Evolutionary conservation across 176 grass and related monocot species (phyloP).

Genomic region (Zea mays): Zm-B73-REFERENCE-NAM-5.0 NC_050101.1:10134501-10135000

Average conservation of each 20-base stretch:
- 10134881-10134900: no score
- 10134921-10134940: background rate
- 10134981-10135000: background rate
- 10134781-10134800: no score
- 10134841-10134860: background rate
- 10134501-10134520: constrained; percentile 64
- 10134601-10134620: background rate
- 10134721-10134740: no score
- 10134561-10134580: constrained; percentile 56
- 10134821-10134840: background rate
- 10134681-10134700: background rate
- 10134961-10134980: background rate
- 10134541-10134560: constrained; percentile 51
- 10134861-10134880: no score
- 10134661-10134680: no score
- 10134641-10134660: no score
- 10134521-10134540: constrained; percentile 60
- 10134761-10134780: no score
- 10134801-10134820: no score
- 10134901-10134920: background rate
- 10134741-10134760: no score
- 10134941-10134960: background rate
- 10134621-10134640: no score
- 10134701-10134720: background rate
- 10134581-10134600: constrained; percentile 9